These are phyloP conservation scores for Metarhizium sp. DNA, from an alignment of 2,329 filamentous ascomycete species.

Conservation along the genomic window DNA sequence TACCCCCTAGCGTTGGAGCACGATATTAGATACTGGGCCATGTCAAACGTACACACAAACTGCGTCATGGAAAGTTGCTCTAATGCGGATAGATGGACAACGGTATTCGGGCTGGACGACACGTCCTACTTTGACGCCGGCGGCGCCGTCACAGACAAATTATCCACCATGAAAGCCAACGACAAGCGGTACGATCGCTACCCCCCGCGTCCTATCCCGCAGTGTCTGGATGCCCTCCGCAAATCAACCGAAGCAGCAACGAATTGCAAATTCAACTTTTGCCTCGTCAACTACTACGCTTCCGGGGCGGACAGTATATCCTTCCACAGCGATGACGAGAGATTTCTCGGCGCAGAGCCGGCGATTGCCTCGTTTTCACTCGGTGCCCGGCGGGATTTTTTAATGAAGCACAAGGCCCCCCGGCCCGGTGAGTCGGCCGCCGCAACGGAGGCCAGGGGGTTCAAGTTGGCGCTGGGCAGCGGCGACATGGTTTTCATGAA, in stretches of 20 bases:
- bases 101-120: constrained; percentile 49
- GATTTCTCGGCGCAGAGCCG: constrained; percentile 60
- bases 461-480: constrained; percentile 46
- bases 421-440: constrained; percentile 18
- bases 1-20: constrained; percentile 10
- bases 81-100: constrained; percentile 28
- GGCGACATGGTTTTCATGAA: constrained; percentile 78
- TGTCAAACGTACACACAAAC: too few relatives aligned
- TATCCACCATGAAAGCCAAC: constrained; percentile 25
- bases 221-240: constrained; percentile 57
- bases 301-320: constrained; percentile 66
- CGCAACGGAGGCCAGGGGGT: constrained; percentile 23
- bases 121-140: constrained; percentile 49
- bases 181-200: constrained; percentile 47
- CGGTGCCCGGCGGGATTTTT: constrained; percentile 63
- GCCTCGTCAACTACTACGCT: constrained; percentile 77
- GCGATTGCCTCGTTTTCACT: constrained; percentile 68
- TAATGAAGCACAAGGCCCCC: constrained; percentile 68
- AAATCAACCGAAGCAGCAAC: constrained; percentile 56
- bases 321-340: constrained; percentile 74
- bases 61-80: too few relatives aligned
- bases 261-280: constrained; percentile 65
- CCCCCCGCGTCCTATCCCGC: constrained; percentile 59
- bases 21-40: too few relatives aligned
- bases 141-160: constrained; percentile 35